These are phyloP conservation scores for Pseudogymnoascus sp. DNA, from an alignment of 2,329 filamentous ascomycete genomes.

Conservation along the genomic window DNA sequence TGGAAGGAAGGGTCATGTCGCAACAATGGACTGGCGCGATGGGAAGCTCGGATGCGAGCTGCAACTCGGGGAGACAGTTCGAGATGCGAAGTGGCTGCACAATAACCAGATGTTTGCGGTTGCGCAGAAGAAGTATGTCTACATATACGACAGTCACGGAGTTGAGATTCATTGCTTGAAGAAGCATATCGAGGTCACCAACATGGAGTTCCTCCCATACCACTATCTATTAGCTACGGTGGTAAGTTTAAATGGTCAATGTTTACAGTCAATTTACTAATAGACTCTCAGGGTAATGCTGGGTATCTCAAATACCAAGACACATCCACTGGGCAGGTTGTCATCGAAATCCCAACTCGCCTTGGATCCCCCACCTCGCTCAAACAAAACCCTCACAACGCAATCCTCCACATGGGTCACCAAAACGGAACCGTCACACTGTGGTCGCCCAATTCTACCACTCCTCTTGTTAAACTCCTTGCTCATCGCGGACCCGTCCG, in stretches of 20 bases:
- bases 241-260: constrained; percentile 41
- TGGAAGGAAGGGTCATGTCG: constrained; percentile 88
- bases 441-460: constrained; percentile 88
- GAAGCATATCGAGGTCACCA: constrained; percentile 83
- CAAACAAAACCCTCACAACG: constrained; percentile 85
- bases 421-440: constrained; percentile 91
- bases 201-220: constrained; percentile 94
- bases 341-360: constrained; percentile 78
- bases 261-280: constrained; percentile 16
- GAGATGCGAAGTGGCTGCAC: constrained; percentile 86
- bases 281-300: constrained; percentile 54
- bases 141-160: constrained; percentile 88
- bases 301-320: constrained; percentile 92
- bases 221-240: constrained; percentile 89
- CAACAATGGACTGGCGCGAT: constrained; percentile 92
- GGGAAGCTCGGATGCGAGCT: constrained; percentile 88
- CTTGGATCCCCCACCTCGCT: constrained; percentile 78
- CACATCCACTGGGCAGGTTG: constrained; percentile 82
- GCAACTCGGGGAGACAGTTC: constrained; percentile 81
- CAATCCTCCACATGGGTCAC: constrained; percentile 84
- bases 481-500: constrained; percentile 86
- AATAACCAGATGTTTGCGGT: constrained; percentile 93
- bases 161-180: constrained; percentile 87
- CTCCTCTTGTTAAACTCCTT: constrained; percentile 83
- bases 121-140: constrained; percentile 92